Conservation (phyloP, 148 eudicot genomes). For the Rhododendron kiyosumense region DNA sequence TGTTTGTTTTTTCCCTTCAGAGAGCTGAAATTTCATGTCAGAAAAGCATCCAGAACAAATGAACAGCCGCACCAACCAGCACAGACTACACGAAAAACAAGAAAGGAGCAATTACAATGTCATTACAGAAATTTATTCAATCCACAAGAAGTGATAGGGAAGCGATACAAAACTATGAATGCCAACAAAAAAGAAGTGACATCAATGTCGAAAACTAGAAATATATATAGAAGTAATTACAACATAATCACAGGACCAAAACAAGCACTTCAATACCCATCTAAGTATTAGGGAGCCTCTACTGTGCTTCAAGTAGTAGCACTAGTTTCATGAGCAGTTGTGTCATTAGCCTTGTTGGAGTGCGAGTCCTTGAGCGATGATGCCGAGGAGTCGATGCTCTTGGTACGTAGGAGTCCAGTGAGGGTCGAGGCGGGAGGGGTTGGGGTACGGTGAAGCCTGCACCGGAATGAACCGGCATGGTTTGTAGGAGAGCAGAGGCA, state of each 20-base stretch:
- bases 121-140: background rate
- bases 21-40: background rate
- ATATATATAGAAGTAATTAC: background rate
- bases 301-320: background rate
- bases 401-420: slow-evolving; percentile 25
- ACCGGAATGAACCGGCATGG: slow-evolving; percentile 50
- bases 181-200: background rate
- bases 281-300: background rate
- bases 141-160: background rate
- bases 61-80: background rate
- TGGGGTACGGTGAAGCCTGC: slow-evolving; percentile 41
- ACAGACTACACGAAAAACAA: background rate
- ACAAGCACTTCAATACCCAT: background rate
- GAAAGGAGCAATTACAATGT: background rate
- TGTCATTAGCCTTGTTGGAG: slow-evolving; percentile 1
- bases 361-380: slow-evolving; percentile 3
- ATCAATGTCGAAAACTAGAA: background rate
- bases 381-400: slow-evolving; percentile 20
- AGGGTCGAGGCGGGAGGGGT: slow-evolving; percentile 9
- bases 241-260: background rate
- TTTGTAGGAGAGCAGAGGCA: slow-evolving; percentile 56
- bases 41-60: background rate
- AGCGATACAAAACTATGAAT: background rate
- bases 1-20: background rate
- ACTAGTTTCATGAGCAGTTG: background rate